These are phyloP conservation scores for Colletotrichum orbiculare DNA, from an alignment of 2,329 filamentous ascomycete genomes.

Conservation along the genomic window DNA sequence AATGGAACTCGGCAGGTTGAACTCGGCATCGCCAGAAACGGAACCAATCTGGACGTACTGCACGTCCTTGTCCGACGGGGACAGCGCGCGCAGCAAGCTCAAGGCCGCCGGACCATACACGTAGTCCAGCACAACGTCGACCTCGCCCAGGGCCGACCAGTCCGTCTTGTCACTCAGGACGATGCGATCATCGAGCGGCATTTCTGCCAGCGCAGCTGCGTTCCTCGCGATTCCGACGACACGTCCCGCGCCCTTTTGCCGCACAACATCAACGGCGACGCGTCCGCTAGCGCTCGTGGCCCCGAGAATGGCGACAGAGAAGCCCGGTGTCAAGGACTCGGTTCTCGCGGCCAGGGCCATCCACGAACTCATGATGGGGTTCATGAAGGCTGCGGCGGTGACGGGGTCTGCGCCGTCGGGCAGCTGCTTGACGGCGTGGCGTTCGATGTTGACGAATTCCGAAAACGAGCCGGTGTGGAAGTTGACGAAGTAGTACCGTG, in stretches of 20 bases:
- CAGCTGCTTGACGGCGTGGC: conserved; percentile 51
- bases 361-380: conserved; percentile 67
- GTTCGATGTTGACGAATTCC: conserved; percentile 60
- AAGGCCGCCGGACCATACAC: conserved; percentile 60
- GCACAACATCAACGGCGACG: conserved; percentile 60
- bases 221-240: conserved; percentile 65
- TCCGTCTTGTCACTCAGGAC: conserved; percentile 57
- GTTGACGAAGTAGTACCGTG: conserved; percentile 60
- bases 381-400: conserved; percentile 63
- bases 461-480: conserved; percentile 54
- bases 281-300: conserved; percentile 64
- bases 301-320: conserved; percentile 63
- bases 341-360: conserved; percentile 64
- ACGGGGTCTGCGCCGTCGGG: conserved; percentile 58
- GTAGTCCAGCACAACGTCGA: conserved; percentile 68
- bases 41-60: conserved; percentile 66
- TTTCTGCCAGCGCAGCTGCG: conserved; percentile 50
- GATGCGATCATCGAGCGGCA: conserved; percentile 59
- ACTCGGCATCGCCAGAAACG: conserved; percentile 50
- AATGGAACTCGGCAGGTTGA: conserved; percentile 53
- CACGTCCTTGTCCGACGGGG: conserved; percentile 52
- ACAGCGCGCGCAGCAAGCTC: conserved; percentile 53
- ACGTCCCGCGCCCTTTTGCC: conserved; percentile 58
- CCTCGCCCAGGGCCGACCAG: conserved; percentile 56
- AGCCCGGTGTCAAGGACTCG: conserved; percentile 50